Evolutionary conservation across 768 basidiomycete species (phyloP).

Genomic region (Asterophora parasitica): DNA sequence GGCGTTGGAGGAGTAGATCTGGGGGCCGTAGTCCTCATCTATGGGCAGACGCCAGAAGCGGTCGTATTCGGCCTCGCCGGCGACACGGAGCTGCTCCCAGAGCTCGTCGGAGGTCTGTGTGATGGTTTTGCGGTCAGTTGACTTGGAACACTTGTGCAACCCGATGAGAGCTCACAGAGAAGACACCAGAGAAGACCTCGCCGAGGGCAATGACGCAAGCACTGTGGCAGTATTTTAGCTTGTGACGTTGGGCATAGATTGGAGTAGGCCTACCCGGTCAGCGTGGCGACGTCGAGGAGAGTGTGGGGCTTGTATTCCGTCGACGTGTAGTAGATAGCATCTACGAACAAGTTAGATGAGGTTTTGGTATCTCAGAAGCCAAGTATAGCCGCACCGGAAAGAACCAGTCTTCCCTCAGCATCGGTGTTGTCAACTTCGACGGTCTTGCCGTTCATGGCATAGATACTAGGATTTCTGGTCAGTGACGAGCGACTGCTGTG

Average conservation of each 20-base stretch:
- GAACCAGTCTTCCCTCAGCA: slow-evolving; percentile 74
- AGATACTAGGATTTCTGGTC: slow-evolving; percentile 41
- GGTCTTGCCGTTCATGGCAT: slow-evolving; percentile 86
- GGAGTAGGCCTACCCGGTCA: slow-evolving; percentile 58
- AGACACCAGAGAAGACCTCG: slow-evolving; percentile 74
- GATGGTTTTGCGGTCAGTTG: background rate
- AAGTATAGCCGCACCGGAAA: slow-evolving; percentile 48
- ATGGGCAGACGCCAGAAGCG: slow-evolving; percentile 91
- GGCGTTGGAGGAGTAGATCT: slow-evolving; percentile 74
- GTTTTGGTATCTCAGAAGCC: background rate
- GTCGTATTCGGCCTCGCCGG: slow-evolving; percentile 73
- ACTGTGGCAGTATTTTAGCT: slow-evolving; percentile 28
- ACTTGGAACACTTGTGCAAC: too few species aligned
- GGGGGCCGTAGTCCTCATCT: slow-evolving; percentile 73
- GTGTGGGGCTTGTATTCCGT: slow-evolving; percentile 77
- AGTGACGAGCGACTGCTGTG: background rate
- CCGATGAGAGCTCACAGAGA: slow-evolving; percentile 46
- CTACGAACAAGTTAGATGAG: slow-evolving; percentile 27
- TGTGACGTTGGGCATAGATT: background rate
- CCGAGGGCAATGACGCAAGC: slow-evolving; percentile 73
- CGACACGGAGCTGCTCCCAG: slow-evolving; percentile 63
- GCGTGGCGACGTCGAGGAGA: slow-evolving; percentile 82
- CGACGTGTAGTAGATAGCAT: slow-evolving; percentile 81
- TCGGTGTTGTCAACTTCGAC: slow-evolving; percentile 88
- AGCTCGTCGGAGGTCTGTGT: slow-evolving; percentile 66